Base-by-base conservation (phyloP, 1,284 basidiomycete genomes). In the Phylloporus sp. region DNA sequence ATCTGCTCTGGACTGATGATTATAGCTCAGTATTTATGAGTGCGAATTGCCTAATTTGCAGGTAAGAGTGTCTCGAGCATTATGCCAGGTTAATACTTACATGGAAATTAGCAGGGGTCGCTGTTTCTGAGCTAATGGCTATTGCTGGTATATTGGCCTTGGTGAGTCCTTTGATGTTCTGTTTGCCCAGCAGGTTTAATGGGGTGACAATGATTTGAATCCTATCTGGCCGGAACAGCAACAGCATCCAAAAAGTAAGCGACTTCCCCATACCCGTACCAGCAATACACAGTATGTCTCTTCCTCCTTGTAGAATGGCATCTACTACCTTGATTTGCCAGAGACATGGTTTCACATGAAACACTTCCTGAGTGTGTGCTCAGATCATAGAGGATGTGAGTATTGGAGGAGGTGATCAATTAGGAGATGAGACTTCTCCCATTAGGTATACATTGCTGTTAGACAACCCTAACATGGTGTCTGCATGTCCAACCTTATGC, bases 1-100 rank as follows among this genome's bases (percentile, higher is more conserved):
- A 67, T 32, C 20, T 72, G 68, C 41, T 71, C 43, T 0, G 60
- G 65, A 17, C 70, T 71, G 45, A 68, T 37, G 2, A 71, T 25
- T 1, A 71, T 65, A 8, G 27, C 53, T 23, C 53, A 8, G 20
- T 20, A 55, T 55, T 6, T 11, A 47, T 10, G 45, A n/a, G 45
- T 11, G 23, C 20, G 20, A 11, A n/a, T 47, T 10, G 45, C 45
- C 45, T 47, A 23, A 45, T 23, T 23, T 23, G 23, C 43, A 45
- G 23, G 43, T 45, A 23, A 45, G 43, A 19, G 19, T 45, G 23
- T 45, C 43, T 45, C 43, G 4, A 12, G 23, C 43, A 15, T 20
- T n/a, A n/a, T n/a, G n/a, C n/a, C n/a, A n/a, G n/a, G n/a, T n/a
- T n/a, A n/a, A n/a, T n/a, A 10, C 27, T 29, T 15, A 53, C 27